phyloP scores from a whole-genome alignment of 208 protist genomes.

The Trypanosoma platydactyli region DNA sequence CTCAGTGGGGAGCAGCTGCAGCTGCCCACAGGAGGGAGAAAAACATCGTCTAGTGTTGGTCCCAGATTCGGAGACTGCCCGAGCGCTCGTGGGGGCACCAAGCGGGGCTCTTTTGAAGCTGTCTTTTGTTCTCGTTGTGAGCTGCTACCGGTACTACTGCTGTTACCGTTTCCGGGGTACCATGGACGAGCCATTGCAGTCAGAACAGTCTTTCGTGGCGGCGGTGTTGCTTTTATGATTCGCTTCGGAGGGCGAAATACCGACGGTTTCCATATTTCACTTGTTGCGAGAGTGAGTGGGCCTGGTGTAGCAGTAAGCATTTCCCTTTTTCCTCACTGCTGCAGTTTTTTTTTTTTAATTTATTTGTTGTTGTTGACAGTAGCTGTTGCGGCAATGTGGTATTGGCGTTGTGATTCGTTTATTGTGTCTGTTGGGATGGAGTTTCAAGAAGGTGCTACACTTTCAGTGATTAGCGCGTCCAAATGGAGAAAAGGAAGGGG shows the following conservation, averaged over 20 bases:
- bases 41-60: conserved; percentile 15
- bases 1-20: conserved; percentile 59
- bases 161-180: too few species aligned
- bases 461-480: too few species aligned
- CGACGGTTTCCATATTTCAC: conserved; percentile 57
- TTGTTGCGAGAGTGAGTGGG: conserved; percentile 49
- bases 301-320: conserved; percentile 43
- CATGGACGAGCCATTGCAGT: conserved; percentile 57
- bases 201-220: conserved; percentile 44
- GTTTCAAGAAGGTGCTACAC: too few species aligned
- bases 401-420: too few species aligned
- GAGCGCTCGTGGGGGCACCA: conserved; percentile 54
- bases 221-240: conserved; percentile 37
- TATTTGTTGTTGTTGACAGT: conserved; percentile 7
- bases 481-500: conserved; percentile 22
- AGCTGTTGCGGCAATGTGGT: too few species aligned
- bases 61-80: conserved; percentile 41
- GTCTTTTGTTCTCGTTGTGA: conserved; percentile 22
- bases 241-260: conserved; percentile 64
- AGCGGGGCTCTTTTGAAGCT: conserved; percentile 29
- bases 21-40: conserved; percentile 32
- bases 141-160: too few species aligned
- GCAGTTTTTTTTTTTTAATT: conserved; percentile 14
- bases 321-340: background rate
- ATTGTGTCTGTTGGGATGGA: too few species aligned